Percentiles rank a stretch among this genome's conserved stretches.
phyloP scores from a whole-genome alignment of 2,329 filamentous ascomycete species.

The Talaromyces sp. region DNA sequence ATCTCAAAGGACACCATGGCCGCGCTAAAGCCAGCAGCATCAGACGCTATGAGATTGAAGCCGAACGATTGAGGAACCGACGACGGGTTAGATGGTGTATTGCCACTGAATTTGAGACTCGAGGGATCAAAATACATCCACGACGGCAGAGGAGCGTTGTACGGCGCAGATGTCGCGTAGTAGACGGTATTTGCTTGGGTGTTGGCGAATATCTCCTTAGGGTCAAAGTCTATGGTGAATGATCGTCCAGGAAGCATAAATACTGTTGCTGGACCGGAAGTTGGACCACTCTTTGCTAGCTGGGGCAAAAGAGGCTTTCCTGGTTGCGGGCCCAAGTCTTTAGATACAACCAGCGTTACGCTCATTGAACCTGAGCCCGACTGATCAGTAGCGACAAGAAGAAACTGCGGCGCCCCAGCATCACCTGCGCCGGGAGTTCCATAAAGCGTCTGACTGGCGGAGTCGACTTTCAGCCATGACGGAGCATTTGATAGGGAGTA shows the following conservation, averaged over 20 bases:
- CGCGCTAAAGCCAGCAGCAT: slow-evolving; percentile 73
- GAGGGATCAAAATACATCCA: slow-evolving; percentile 74
- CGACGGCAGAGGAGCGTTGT: slow-evolving; percentile 74
- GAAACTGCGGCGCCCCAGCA: slow-evolving; percentile 60
- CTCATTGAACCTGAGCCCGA: slow-evolving; percentile 62
- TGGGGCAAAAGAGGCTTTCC: slow-evolving; percentile 37
- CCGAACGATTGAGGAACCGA: slow-evolving; percentile 69
- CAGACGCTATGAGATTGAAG: slow-evolving; percentile 72
- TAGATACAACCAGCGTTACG: slow-evolving; percentile 68
- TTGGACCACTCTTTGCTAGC: slow-evolving; percentile 34
- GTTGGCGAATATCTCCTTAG: slow-evolving; percentile 61
- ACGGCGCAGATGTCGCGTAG: slow-evolving; percentile 69
- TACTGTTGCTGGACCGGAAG: slow-evolving; percentile 39
- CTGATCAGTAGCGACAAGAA: slow-evolving; percentile 66
- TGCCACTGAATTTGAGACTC: slow-evolving; percentile 66
- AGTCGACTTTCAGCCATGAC: slow-evolving; percentile 71
- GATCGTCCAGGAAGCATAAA: slow-evolving; percentile 37
- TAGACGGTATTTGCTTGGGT: slow-evolving; percentile 59
- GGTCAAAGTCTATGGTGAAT: slow-evolving; percentile 69
- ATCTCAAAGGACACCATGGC: slow-evolving; percentile 66
- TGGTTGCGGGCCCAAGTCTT: slow-evolving; percentile 34
- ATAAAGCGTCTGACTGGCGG: slow-evolving; percentile 60
- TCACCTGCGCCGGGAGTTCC: slow-evolving; percentile 63
- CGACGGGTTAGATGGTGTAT: slow-evolving; percentile 62
- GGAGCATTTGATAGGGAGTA: slow-evolving; percentile 68